Evolutionary conservation across 192 early-diverging fungal species (phyloP).

Genomic region (Coemansia sp.): DNA sequence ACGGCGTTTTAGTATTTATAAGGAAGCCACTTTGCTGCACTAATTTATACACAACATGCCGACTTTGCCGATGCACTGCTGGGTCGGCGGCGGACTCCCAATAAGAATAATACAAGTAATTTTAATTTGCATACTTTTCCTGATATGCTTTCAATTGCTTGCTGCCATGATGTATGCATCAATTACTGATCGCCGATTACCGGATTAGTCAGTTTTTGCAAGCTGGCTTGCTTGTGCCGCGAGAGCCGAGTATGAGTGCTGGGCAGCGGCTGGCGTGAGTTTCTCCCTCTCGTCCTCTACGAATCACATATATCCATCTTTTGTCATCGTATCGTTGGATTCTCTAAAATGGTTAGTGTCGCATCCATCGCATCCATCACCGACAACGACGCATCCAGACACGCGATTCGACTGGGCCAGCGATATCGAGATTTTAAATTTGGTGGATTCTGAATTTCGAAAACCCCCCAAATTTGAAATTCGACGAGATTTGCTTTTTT

Average conservation of each 20-base stretch:
- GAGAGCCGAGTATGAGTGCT: not conserved
- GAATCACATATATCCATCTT: conserved; percentile 1
- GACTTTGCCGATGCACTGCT: not conserved
- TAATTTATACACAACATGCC: not conserved
- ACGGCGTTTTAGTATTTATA: not conserved
- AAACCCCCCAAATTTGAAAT: not conserved
- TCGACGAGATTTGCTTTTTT: not conserved
- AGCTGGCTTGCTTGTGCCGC: not conserved
- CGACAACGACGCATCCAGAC: not conserved
- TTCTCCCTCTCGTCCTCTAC: conserved; percentile 34
- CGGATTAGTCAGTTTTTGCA: not conserved
- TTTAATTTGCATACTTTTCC: not conserved
- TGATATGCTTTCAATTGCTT: not conserved
- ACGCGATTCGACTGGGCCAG: not conserved
- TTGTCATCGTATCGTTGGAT: conserved; percentile 24
- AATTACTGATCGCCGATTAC: not conserved
- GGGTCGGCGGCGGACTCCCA: not conserved
- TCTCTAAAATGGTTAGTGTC: conserved; percentile 45
- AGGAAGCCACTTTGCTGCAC: not conserved
- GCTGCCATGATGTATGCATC: not conserved
- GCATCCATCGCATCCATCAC: conserved; percentile 49
- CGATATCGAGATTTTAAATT: not conserved
- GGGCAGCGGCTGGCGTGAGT: not conserved
- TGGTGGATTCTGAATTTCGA: not conserved
- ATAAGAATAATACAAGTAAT: not conserved